Evolutionary conservation across 2,329 filamentous ascomycete genomes (phyloP).

Genomic region (Xylaria polymorpha): DNA sequence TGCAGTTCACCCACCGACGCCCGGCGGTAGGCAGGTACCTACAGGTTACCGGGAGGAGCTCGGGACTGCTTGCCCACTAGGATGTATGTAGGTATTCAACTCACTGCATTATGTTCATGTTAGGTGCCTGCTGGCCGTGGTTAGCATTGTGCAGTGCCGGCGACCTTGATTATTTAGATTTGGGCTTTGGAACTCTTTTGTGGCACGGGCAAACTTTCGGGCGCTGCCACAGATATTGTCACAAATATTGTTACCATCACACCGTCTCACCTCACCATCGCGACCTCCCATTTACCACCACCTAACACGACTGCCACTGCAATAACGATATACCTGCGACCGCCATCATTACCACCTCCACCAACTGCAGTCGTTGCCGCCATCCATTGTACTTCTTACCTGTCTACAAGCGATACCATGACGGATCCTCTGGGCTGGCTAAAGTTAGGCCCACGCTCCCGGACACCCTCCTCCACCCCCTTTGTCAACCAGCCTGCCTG

Average conservation of each 20-base stretch:
- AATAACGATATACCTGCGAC: no score
- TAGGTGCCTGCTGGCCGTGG: not conserved
- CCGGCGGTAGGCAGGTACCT: not conserved
- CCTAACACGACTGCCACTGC: not conserved
- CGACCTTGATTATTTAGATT: not conserved
- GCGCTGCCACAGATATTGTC: not conserved
- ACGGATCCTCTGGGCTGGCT: conserved; percentile 42
- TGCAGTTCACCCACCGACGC: not conserved
- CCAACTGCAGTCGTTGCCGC: not conserved
- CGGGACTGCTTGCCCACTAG: not conserved
- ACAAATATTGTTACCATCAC: not conserved
- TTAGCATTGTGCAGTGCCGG: not conserved
- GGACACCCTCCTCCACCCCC: conserved; percentile 40
- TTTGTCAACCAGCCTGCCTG: conserved; percentile 33
- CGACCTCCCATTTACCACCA: not conserved
- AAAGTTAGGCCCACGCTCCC: conserved; percentile 42
- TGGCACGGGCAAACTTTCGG: conserved; percentile 1
- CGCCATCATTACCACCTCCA: not conserved
- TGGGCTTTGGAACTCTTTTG: conserved; percentile 4
- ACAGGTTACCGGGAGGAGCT: not conserved
- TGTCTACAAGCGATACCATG: conserved; percentile 4
- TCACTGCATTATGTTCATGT: not conserved
- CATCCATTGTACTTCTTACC: not conserved
- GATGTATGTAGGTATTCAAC: not conserved
- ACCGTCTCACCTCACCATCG: not conserved